Evolutionary conservation across 2,329 filamentous ascomycete genomes (phyloP).

Genomic region (Tolypocladium guangdongense): DNA sequence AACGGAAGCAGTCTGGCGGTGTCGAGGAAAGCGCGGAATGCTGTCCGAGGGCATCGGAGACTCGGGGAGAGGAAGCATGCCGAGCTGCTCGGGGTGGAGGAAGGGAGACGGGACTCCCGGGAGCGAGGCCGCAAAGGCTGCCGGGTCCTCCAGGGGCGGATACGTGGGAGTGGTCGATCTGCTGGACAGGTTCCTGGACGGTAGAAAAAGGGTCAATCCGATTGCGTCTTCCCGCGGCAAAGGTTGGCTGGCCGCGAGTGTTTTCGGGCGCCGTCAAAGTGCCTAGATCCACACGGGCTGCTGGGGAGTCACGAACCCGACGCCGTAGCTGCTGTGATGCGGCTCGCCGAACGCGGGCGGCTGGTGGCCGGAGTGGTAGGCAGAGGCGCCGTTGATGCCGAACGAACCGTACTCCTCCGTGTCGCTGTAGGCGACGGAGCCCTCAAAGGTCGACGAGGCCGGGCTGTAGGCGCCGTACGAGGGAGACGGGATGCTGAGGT

Average conservation of each 20-base stretch:
- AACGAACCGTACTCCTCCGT: slow-evolving; percentile 43
- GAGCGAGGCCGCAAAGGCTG: slow-evolving; percentile 23
- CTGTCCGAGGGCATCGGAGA: slow-evolving; percentile 27
- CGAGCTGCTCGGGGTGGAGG: slow-evolving; percentile 29
- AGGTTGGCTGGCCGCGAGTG: slow-evolving; percentile 1
- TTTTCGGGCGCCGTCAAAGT: slow-evolving; percentile 16
- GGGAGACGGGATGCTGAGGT: slow-evolving; percentile 53
- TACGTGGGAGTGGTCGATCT: slow-evolving; percentile 31
- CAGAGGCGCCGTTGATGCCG: slow-evolving; percentile 28
- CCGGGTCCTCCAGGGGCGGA: slow-evolving; percentile 31
- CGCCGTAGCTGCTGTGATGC: slow-evolving; percentile 26
- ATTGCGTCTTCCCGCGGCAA: slow-evolving; percentile 25
- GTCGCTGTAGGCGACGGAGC: slow-evolving; percentile 54
- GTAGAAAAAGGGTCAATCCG: slow-evolving; percentile 39
- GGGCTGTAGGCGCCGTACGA: slow-evolving; percentile 51
- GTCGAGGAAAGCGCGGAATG: slow-evolving; percentile 21
- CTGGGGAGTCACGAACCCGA: slow-evolving; percentile 53
- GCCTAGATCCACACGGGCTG: slow-evolving; percentile 51
- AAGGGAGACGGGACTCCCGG: slow-evolving; percentile 33
- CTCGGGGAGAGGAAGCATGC: slow-evolving; percentile 34
- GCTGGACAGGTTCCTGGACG: slow-evolving; percentile 32
- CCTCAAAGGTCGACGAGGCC: slow-evolving; percentile 50
- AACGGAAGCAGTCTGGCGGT: slow-evolving; percentile 25
- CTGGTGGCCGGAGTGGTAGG: slow-evolving; percentile 33
- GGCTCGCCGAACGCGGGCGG: slow-evolving; percentile 34